phyloP scores from a whole-genome alignment of 495 filamentous ascomycete species.

The Xylaria sp. region DNA sequence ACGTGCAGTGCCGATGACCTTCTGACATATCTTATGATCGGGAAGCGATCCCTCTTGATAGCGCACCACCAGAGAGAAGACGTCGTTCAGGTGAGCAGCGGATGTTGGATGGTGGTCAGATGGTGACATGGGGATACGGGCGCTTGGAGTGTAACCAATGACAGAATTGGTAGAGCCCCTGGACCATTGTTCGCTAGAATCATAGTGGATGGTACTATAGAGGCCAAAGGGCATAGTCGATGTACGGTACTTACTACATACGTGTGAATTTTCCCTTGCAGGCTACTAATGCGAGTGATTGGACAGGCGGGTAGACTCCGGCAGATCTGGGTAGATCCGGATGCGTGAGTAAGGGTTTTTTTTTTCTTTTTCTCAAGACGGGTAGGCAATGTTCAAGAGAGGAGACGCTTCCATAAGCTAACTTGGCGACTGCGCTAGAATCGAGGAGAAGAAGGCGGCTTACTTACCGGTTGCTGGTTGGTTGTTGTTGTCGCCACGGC shows the following conservation, averaged over 20 bases:
- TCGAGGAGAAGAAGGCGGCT: slow-evolving; percentile 13
- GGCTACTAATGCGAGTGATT: slow-evolving; percentile 28
- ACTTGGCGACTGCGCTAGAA: slow-evolving; percentile 8
- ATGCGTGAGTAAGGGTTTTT: background rate
- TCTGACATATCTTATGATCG: slow-evolving; percentile 24
- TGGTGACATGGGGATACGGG: background rate
- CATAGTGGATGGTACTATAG: slow-evolving; percentile 4
- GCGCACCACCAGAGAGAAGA: slow-evolving; percentile 17
- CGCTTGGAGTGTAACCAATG: slow-evolving; percentile 22
- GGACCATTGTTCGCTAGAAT: background rate
- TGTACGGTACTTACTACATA: slow-evolving; percentile 10
- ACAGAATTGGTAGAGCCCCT: background rate
- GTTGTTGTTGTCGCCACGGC: slow-evolving; percentile 7
- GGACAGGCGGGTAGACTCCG: slow-evolving; percentile 27
- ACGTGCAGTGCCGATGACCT: slow-evolving; percentile 19
- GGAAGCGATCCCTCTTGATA: background rate
- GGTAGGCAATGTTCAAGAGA: background rate
- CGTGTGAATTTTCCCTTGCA: slow-evolving; percentile 14
- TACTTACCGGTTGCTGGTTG: slow-evolving; percentile 11
- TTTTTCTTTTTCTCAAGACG: background rate
- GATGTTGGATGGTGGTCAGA: slow-evolving; percentile 26
- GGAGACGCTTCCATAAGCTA: background rate
- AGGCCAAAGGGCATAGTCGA: background rate
- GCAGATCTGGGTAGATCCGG: slow-evolving; percentile 28
- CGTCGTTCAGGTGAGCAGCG: slow-evolving; percentile 17